phyloP scores from a whole-genome alignment of 208 protist species.

The Leishmania mexicana region DNA sequence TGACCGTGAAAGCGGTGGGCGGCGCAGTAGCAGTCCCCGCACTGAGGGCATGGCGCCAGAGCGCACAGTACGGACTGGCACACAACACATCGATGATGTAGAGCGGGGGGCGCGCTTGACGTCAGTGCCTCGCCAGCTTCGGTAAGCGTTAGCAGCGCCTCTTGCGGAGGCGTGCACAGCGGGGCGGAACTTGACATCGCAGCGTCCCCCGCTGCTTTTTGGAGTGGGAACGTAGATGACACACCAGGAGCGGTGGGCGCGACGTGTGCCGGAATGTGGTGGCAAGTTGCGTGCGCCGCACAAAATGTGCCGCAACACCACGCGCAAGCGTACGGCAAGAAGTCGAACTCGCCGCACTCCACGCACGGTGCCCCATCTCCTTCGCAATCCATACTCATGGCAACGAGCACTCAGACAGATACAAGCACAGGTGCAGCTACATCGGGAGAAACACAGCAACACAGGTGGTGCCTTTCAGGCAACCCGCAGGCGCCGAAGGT shows the following conservation, averaged over 20 bases:
- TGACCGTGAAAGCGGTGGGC: conserved; percentile 72
- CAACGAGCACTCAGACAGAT: background rate
- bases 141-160: background rate
- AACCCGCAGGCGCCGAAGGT: background rate
- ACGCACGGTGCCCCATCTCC: conserved; percentile 49
- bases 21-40: conserved; percentile 48
- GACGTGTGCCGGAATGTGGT: conserved; percentile 34
- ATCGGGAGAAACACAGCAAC: background rate
- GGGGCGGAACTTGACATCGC: conserved; percentile 7
- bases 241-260: background rate
- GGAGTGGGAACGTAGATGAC: background rate
- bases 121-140: background rate
- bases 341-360: conserved; percentile 78
- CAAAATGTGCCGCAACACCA: conserved; percentile 62
- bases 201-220: background rate
- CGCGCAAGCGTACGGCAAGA: conserved; percentile 59
- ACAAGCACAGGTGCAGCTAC: background rate
- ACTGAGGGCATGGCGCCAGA: conserved; percentile 49
- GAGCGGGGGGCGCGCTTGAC: too few species aligned
- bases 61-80: conserved; percentile 44
- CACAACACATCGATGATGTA: conserved; percentile 21
- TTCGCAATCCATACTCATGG: conserved; percentile 73
- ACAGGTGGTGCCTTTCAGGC: too few species aligned
- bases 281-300: conserved; percentile 46
- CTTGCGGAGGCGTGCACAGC: conserved; percentile 15